Conservation (phyloP, 2,329 filamentous ascomycete genomes). For the Ophiostoma australiae region DNA sequence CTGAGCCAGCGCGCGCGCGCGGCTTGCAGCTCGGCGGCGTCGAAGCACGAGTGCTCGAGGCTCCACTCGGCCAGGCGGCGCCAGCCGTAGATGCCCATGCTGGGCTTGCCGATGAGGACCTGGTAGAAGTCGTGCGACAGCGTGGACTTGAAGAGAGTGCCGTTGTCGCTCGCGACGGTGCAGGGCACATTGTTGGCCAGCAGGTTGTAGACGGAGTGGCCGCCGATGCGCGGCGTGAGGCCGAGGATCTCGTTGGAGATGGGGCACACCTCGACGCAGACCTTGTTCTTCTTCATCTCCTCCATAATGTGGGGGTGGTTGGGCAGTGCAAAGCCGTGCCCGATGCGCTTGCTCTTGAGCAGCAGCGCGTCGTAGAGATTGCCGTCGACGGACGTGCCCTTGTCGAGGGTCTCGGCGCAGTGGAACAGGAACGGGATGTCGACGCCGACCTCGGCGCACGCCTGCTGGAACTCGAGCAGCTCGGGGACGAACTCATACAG, state of each 20-base stretch:
- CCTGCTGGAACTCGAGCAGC: slow-evolving; percentile 51
- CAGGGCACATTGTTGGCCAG: slow-evolving; percentile 70
- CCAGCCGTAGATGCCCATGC: slow-evolving; percentile 66
- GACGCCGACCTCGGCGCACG: slow-evolving; percentile 45
- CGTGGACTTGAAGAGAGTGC: slow-evolving; percentile 65
- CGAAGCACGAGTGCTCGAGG: slow-evolving; percentile 55
- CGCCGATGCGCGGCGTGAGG: slow-evolving; percentile 58
- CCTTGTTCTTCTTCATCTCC: slow-evolving; percentile 56
- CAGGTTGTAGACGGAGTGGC: slow-evolving; percentile 63
- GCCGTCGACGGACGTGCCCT: slow-evolving; percentile 58
- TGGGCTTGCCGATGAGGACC: slow-evolving; percentile 61
- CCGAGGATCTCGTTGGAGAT: slow-evolving; percentile 74
- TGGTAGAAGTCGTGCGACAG: slow-evolving; percentile 76
- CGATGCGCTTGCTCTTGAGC: slow-evolving; percentile 63
- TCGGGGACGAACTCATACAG: slow-evolving; percentile 52
- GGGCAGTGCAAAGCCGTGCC: slow-evolving; percentile 66
- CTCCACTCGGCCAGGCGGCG: slow-evolving; percentile 63
- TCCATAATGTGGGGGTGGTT: slow-evolving; percentile 63
- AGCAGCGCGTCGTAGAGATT: slow-evolving; percentile 66
- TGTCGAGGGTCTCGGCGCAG: slow-evolving; percentile 68
- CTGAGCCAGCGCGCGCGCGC: slow-evolving; percentile 45
- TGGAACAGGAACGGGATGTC: slow-evolving; percentile 71
- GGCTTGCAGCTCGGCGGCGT: slow-evolving; percentile 43
- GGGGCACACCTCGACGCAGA: slow-evolving; percentile 71
- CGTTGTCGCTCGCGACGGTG: slow-evolving; percentile 70